phyloP scores from a whole-genome alignment of 2,329 filamentous ascomycete species.

The Claviceps maximensis region DNA sequence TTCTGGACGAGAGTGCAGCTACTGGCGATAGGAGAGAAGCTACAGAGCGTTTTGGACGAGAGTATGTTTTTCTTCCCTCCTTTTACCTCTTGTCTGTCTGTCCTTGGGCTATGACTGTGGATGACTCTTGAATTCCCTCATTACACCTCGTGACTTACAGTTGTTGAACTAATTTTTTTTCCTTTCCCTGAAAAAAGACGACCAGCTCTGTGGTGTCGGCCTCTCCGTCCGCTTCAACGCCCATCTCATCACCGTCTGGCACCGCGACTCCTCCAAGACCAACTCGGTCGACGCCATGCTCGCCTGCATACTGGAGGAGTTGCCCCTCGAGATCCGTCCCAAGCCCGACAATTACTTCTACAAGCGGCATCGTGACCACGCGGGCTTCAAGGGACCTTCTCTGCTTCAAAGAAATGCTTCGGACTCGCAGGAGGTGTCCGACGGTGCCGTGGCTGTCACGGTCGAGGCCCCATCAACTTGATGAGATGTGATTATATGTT shows the following conservation, averaged over 20 bases:
- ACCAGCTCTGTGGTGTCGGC: constrained; percentile 81
- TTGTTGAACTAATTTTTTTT: no score
- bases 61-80: constrained; percentile 33
- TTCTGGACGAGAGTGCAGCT: constrained; percentile 75
- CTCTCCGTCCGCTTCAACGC: constrained; percentile 82
- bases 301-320: constrained; percentile 56
- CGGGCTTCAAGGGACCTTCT: constrained; percentile 58
- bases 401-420: constrained; percentile 35
- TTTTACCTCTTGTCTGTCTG: not conserved
- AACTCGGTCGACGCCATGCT: constrained; percentile 65
- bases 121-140: no score
- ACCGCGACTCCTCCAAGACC: constrained; percentile 71
- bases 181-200: constrained; percentile 34
- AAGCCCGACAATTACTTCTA: constrained; percentile 66
- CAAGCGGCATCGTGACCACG: constrained; percentile 81
- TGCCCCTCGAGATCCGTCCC: constrained; percentile 60
- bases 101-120: not conserved
- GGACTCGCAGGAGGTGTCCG: constrained; percentile 34
- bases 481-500: no score
- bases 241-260: constrained; percentile 84
- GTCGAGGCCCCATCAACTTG: constrained; percentile 12
- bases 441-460: constrained; percentile 13
- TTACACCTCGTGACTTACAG: no score
- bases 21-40: constrained; percentile 69
- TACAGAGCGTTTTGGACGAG: constrained; percentile 59